Conservation (phyloP, 164 flowering plant species). For the Amborella trichopoda region DNA sequence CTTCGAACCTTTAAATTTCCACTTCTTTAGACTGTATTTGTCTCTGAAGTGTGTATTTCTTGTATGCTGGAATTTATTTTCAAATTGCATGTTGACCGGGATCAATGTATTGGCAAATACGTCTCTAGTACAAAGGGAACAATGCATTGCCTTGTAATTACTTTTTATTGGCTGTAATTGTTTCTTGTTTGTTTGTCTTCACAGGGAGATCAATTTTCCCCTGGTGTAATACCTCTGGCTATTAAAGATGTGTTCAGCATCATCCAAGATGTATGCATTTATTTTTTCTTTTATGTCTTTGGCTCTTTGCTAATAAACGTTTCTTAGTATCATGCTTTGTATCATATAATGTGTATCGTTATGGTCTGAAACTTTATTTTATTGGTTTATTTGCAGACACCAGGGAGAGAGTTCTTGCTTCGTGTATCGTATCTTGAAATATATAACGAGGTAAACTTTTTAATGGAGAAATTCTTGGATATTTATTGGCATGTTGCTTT, state of each 20-base stretch:
- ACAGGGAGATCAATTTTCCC: constrained; percentile 92
- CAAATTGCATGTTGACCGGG: too few species aligned
- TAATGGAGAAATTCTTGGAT: not conserved
- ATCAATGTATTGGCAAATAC: too few species aligned
- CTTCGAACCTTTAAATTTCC: too few species aligned
- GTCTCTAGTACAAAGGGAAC: too few species aligned
- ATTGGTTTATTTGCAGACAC: constrained; percentile 49
- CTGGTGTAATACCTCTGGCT: constrained; percentile 91
- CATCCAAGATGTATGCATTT: constrained; percentile 84
- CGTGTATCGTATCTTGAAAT: constrained; percentile 99
- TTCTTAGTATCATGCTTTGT: not conserved
- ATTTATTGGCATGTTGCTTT: not conserved
- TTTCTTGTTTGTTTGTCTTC: constrained; percentile 7
- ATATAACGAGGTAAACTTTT: constrained; percentile 80
- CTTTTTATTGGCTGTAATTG: constrained; percentile 1
- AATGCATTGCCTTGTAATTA: too few species aligned
- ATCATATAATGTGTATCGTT: not conserved
- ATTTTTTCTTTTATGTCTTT: not conserved
- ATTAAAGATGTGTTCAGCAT: constrained; percentile 98
- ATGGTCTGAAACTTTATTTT: not conserved
- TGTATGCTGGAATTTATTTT: too few species aligned
- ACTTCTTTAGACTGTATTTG: too few species aligned
- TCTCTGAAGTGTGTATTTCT: too few species aligned
- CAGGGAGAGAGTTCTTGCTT: constrained; percentile 87
- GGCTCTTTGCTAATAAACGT: not conserved